phyloP scores from a whole-genome alignment of 257 asterid species.

The Gentiana macrophylla region DNA sequence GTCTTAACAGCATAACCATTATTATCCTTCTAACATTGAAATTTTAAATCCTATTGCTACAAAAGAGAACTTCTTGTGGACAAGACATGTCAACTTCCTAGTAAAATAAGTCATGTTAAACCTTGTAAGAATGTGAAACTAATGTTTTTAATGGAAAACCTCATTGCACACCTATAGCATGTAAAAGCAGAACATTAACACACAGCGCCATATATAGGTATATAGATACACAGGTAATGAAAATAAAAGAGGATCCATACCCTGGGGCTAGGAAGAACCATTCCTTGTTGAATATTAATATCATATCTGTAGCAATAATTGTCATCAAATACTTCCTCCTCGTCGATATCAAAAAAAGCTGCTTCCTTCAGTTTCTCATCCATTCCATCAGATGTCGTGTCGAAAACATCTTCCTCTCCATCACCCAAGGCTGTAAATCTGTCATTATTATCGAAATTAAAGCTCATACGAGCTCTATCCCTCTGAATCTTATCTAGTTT shows the following conservation, averaged over 20 bases:
- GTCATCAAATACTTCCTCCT: conserved; percentile 40
- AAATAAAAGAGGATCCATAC: conserved; percentile 24
- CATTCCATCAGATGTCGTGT: conserved; percentile 55
- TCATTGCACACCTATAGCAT: no score
- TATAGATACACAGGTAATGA: conserved; percentile 1
- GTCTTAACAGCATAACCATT: no score
- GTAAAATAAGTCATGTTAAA: no score
- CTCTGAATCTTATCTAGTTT: conserved; percentile 46
- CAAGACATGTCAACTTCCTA: no score
- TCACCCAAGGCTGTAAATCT: conserved; percentile 22
- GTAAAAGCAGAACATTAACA: neutral
- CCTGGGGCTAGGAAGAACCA: conserved; percentile 49
- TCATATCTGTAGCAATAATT: conserved; percentile 73
- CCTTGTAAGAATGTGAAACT: no score
- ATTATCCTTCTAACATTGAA: no score
- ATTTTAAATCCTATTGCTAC: no score
- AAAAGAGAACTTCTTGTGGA: no score
- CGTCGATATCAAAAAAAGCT: conserved; percentile 61
- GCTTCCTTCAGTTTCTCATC: conserved; percentile 49
- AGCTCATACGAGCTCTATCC: conserved; percentile 26
- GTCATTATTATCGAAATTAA: conserved; percentile 16
- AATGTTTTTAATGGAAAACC: no score
- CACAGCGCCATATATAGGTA: neutral
- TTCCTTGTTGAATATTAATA: conserved; percentile 36
- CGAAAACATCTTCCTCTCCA: conserved; percentile 29